phyloP scores from a whole-genome alignment of 768 basidiomycete species.

The Leccinum variicolor region DNA sequence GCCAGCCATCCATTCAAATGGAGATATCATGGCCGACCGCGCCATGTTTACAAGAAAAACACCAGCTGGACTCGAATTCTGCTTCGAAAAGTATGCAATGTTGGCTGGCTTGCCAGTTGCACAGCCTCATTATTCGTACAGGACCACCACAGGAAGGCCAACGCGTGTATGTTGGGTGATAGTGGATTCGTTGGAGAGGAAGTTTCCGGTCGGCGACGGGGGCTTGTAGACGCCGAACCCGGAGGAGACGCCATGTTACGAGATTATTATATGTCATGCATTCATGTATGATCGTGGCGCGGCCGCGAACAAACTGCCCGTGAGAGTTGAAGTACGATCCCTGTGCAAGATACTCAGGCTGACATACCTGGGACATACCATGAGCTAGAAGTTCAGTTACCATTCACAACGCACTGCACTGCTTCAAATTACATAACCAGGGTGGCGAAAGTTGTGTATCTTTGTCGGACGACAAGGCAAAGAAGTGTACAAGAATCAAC shows the following conservation, averaged over 20 bases:
- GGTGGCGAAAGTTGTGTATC: constrained; percentile 1
- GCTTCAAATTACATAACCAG: not conserved
- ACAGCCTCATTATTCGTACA: not conserved
- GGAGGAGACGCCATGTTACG: not conserved
- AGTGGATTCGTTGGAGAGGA: too few species aligned
- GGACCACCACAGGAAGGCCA: constrained; percentile 5
- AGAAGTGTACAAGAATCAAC: constrained; percentile 9
- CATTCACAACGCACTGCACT: not conserved
- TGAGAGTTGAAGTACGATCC: not conserved
- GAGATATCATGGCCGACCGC: not conserved
- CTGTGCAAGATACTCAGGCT: not conserved
- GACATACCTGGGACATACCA: not conserved
- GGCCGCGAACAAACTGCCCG: not conserved
- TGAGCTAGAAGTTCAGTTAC: not conserved
- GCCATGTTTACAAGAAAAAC: not conserved
- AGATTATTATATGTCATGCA: not conserved
- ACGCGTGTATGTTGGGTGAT: not conserved
- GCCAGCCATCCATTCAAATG: not conserved
- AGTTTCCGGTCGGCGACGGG: not conserved
- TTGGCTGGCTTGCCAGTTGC: not conserved
- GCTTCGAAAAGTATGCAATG: not conserved
- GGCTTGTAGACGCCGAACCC: not conserved
- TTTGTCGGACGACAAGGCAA: constrained; percentile 4
- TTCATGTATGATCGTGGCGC: not conserved
- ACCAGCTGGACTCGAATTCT: not conserved